A percentile compares a stretch with the other conserved stretches of the same genome.
Evolutionary conservation across 73 alveolate species (phyloP).

Genomic region (Paramecium sexaurelia): DNA sequence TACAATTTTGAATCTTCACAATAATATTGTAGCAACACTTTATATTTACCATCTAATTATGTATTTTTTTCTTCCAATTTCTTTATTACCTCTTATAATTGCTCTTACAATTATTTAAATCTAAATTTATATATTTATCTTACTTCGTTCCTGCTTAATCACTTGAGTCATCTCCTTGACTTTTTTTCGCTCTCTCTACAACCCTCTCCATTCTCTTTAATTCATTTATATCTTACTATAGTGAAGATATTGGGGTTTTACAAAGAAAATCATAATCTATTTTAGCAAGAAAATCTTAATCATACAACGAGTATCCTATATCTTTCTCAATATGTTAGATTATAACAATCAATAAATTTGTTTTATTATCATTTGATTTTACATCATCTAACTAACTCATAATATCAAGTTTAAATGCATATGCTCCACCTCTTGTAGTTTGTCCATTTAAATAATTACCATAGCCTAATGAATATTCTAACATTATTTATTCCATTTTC

Average conservation of each 20-base stretch:
- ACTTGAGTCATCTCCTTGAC: constrained; percentile 37
- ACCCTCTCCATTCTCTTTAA: constrained; percentile 15
- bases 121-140: neutral
- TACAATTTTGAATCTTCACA: constrained; percentile 20
- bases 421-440: constrained; percentile 46
- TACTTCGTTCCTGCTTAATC: constrained; percentile 29
- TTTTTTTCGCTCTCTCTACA: constrained; percentile 46
- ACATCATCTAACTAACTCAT: constrained; percentile 56
- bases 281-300: neutral
- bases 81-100: neutral
- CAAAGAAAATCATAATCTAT: constrained; percentile 33
- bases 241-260: neutral
- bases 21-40: neutral
- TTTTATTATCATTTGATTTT: constrained; percentile 54
- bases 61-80: neutral
- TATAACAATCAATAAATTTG: constrained; percentile 32
- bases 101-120: neutral
- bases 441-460: constrained; percentile 56
- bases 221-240: constrained; percentile 5
- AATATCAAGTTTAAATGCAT: constrained; percentile 40
- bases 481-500: neutral
- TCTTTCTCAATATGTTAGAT: neutral
- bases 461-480: constrained; percentile 32
- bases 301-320: neutral
- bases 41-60: neutral